Evolutionary conservation across 2,329 filamentous ascomycete species (phyloP), one percentile per base, ranked within the genome.

Genomic region (Colletotrichum orchidophilum): DNA sequence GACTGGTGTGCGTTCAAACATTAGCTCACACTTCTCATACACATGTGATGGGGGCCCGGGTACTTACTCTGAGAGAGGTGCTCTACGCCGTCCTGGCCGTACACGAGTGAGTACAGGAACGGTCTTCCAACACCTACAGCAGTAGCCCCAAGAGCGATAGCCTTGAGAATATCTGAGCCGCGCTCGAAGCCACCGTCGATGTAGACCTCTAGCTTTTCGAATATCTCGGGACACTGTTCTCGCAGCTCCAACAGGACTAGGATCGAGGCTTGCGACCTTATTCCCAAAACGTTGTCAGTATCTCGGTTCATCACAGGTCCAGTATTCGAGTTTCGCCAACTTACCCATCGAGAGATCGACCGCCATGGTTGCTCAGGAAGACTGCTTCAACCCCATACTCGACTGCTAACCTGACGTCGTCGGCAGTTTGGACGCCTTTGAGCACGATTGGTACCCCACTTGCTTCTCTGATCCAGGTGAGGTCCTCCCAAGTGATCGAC

Each of bases 71-170:
- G 66, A 5, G 57, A 61, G 5, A 70, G 83, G 73, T 84, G 81
- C 72, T 86, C 81, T 0, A 91, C 88, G 31, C 88, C 88, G 50
- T 82, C 79, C 77, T 84, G 66, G 3, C 73, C 74, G 29, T 75
- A 75, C 82, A 12, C 76, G 73, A 58, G 83, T 85, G 77, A 85
- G 83, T 1, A 95, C 58, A 96, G 81, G 21, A 92, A 88, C 27
- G 89, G 86, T 50, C 92, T 83, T 1, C 92, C 92, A 55, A 94
- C 85, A 4, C 93, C 93, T 0, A 95, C 93, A 39, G 90, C 93
- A 77, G 42, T 75, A 58, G 73, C 73, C 26, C 88, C 94, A 27
- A 86, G 86, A 49, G 95, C 83, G 84, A 94, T 93, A 1, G 88
- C 87, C 76, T 94, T 91, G 77, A 90, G 94, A 2, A 93, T 87